Base-by-base conservation (phyloP, 768 basidiomycete species). In the Pleurotus ostreatus region DNA sequence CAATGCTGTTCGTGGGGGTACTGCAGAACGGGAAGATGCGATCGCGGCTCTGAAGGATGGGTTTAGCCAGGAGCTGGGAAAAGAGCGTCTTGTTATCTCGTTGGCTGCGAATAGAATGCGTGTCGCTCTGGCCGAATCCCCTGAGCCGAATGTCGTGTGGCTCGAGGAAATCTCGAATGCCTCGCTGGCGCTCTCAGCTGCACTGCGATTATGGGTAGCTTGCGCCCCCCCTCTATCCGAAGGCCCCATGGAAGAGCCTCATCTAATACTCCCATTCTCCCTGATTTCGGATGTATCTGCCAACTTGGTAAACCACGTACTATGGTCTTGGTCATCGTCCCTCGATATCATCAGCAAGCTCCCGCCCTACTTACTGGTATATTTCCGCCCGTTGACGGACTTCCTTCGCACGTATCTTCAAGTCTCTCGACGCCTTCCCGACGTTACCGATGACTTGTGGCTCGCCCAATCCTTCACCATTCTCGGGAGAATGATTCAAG, bases 1-100 rank as follows among this genome's bases (percentile, higher is more conserved):
- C 16, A 97, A 98, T 63, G 79, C 81, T 0, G 66, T 85, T 11
- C 80, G 74, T 62, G 78, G 78, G 2, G 94, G 93, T 4, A 82
- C 86, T 58, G 68, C 67, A 12, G 91, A 94, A 65, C 80, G 85
- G 54, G 65, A 59, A 11, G 71, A 72, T 9, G 69, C 71, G 15
- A 49, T 84, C 7, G 64, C 66, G 2, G 55, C 62, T 5, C 46
- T 84, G 1, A 70, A 66, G 58, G 53, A 59, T 0, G 74, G 72
- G 3, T 86, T 88, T 57, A 34, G 9, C 30, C 11, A 9, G 3
- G 71, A 73, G 39, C 59, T 47, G 15, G 73, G 65, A 11, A 70
- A 51, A 56, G 77, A 76, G 53, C 51, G 55, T 8, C 62, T 57
- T n/a, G 8, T 81, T 23, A 63, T 69, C 26, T 64, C 69, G 1